Conservation (phyloP, 1,284 basidiomycete genomes). For the Agaricales sp. region DNA sequence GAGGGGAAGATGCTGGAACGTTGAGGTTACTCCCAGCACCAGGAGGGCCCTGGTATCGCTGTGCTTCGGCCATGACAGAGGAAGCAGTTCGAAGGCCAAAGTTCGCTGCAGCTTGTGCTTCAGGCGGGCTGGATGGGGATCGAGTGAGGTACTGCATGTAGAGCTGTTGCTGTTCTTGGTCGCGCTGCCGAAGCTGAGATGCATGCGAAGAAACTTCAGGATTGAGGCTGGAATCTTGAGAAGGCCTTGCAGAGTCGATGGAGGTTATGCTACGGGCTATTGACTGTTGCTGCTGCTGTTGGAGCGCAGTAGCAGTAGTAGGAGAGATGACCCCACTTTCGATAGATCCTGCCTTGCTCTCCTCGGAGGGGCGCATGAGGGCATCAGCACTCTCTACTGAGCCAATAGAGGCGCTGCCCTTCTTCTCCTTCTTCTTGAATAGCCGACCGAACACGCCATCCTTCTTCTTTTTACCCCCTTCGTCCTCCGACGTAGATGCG, state of each 20-base stretch:
- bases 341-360: slow-evolving; percentile 19
- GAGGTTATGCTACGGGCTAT: neutral
- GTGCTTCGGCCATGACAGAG: slow-evolving; percentile 37
- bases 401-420: slow-evolving; percentile 34
- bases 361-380: slow-evolving; percentile 33
- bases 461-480: slow-evolving; percentile 61
- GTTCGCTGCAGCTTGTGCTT: slow-evolving; percentile 43
- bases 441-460: slow-evolving; percentile 61
- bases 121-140: slow-evolving; percentile 67
- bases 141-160: slow-evolving; percentile 84
- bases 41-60: slow-evolving; percentile 25
- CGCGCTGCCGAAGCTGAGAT: slow-evolving; percentile 72
- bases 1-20: slow-evolving; percentile 39
- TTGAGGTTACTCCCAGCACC: slow-evolving; percentile 21
- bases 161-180: slow-evolving; percentile 80
- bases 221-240: slow-evolving; percentile 18
- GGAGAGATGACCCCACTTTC: slow-evolving; percentile 30
- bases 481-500: slow-evolving; percentile 16
- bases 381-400: slow-evolving; percentile 30
- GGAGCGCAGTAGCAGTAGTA: slow-evolving; percentile 37
- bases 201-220: slow-evolving; percentile 31
- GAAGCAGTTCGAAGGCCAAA: slow-evolving; percentile 61
- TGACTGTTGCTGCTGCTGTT: slow-evolving; percentile 41
- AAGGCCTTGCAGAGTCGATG: slow-evolving; percentile 9
- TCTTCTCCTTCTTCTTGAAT: slow-evolving; percentile 74